Base-by-base conservation (phyloP, 2,329 filamentous ascomycete species). In the Aspergillus spinulosporus region DNA sequence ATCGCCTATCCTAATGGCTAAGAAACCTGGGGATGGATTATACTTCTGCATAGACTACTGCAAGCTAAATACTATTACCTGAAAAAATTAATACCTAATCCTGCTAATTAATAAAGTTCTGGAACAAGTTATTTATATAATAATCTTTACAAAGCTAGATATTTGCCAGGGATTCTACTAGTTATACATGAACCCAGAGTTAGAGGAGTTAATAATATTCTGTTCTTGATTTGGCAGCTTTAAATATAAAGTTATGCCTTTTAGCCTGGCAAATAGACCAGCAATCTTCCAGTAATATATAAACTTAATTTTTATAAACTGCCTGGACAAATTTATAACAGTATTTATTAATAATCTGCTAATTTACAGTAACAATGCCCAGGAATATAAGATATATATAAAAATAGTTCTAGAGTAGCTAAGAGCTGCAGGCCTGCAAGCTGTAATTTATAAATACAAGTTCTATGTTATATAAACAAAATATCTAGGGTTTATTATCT, bases 401-500 rank as follows among this genome's bases (percentile, higher is more conserved):
- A 32, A 12, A 7, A 49, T 48, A 12, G 34, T 43, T 1, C 28
- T 58, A 21, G 1, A 46, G 8, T 2, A 12, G 1, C 47, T 56
- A 5, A 11, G 15, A 8, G 48, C 44, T 4, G 40, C 29, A 39
- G 53, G 53, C 5, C 28, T 56, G 8, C 29, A 51, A 2, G 15
- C 11, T 14, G 26, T n/a, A 3, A 31, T 50, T 12, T 12, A 47
- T 7, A 56, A 56, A 31, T 56, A 32, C 12, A 14, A 46, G 14
- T 56, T 56, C 12, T 2, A 32, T 7, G 36, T 46, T 12, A 40
- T 11, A 3, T 11, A 14, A 21, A 50, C 15, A 11, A 56, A 56
- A 21, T 56, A 37, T 32, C 31, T 56, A 46, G 40, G 21, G 11
- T 47, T 46, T 39, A 47, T 56, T 6, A 37, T 56, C 21, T 15